These are phyloP conservation scores for Tulasnella sp. DNA, from an alignment of 768 basidiomycete species.

Conservation along the genomic window DNA sequence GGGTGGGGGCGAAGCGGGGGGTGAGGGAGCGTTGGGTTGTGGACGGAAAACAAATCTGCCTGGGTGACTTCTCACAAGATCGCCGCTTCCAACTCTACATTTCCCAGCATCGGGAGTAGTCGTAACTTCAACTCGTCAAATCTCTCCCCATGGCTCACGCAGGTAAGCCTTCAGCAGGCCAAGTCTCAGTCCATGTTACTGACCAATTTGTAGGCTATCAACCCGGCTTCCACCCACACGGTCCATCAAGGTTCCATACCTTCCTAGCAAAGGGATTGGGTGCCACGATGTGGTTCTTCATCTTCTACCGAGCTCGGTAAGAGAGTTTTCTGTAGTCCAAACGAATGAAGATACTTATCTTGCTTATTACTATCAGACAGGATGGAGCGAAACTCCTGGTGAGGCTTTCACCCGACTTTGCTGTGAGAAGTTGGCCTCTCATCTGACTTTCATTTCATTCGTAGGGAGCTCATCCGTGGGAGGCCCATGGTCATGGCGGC, in stretches of 20 bases:
- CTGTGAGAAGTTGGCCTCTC: not conserved
- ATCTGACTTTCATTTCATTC: not conserved
- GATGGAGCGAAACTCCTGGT: conserved; percentile 78
- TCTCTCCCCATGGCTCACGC: conserved; percentile 21
- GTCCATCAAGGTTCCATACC: conserved; percentile 74
- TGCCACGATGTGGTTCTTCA: conserved; percentile 98
- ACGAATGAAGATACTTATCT: conserved; percentile 9
- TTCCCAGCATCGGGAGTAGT: conserved; percentile 45
- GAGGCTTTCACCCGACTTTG: conserved; percentile 39
- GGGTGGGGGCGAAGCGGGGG: conserved; percentile 51
- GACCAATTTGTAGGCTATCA: conserved; percentile 39
- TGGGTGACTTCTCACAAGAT: conserved; percentile 42
- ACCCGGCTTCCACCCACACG: conserved; percentile 86
- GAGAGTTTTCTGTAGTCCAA: not conserved
- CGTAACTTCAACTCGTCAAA: conserved; percentile 17
- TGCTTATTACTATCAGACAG: conserved; percentile 53
- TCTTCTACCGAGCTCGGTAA: conserved; percentile 92
- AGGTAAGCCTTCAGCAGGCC: not conserved
- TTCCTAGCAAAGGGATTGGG: conserved; percentile 85
- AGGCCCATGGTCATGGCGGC: conserved; percentile 56
- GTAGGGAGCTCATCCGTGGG: conserved; percentile 62
- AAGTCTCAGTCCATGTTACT: not conserved
- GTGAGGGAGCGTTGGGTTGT: conserved; percentile 49
- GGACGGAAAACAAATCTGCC: conserved; percentile 48
- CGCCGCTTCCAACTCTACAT: conserved; percentile 39